These are phyloP conservation scores for Noccaea caerulescens DNA, from an alignment of 345 rosid species.

Conservation along the genomic window DNA sequence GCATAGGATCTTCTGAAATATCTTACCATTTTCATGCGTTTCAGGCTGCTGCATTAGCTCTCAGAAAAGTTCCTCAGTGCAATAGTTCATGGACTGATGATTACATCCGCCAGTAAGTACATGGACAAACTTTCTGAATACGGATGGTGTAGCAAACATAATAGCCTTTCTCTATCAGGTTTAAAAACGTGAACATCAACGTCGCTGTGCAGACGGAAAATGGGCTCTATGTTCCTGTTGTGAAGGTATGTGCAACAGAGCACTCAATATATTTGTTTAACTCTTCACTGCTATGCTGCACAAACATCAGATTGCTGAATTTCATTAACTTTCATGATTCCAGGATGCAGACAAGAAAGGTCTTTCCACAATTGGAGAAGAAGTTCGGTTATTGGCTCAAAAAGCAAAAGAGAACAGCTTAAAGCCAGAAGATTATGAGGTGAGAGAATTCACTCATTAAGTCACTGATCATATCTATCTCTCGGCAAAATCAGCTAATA, in stretches of 20 bases:
- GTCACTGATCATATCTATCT: not conserved
- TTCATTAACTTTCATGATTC: conserved; percentile 21
- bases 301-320: conserved; percentile 22
- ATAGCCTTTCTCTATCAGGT: conserved; percentile 50
- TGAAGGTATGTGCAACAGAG: conserved; percentile 61
- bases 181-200: conserved; percentile 80
- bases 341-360: conserved; percentile 99
- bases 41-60: conserved; percentile 98
- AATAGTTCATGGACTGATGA: conserved; percentile 97
- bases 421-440: conserved; percentile 98
- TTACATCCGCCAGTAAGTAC: conserved; percentile 87
- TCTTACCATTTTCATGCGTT: not conserved
- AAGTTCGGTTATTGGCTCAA: conserved; percentile 84
- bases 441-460: conserved; percentile 26
- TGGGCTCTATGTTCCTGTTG: conserved; percentile 93
- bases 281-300: not conserved
- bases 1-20: not conserved
- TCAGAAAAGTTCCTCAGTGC: conserved; percentile 90
- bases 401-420: conserved; percentile 88
- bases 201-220: conserved; percentile 97
- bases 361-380: conserved; percentile 73
- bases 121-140: conserved; percentile 14
- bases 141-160: not conserved
- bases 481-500: not conserved
- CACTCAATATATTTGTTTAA: not conserved